Evolutionary conservation across 2,329 filamentous ascomycete species (phyloP), one percentile per base, ranked within the genome.

Genomic region (Raffaelea arxii): DNA sequence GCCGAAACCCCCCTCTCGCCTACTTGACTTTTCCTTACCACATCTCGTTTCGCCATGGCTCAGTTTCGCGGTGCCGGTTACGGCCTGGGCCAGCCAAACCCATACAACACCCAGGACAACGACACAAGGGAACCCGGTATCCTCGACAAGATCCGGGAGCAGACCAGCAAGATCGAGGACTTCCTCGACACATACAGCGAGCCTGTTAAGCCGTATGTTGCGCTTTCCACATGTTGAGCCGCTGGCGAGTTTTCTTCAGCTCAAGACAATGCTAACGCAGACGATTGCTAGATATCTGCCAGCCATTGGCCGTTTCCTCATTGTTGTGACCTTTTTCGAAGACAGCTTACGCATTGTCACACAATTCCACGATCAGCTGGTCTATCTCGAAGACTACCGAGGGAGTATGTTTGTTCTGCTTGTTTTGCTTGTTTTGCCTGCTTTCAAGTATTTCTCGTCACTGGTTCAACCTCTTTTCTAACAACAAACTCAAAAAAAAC

Each of bases 161-260:
- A 97, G 68, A 98, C 92, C 44, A 95, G 86, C 82, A 97, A 96
- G 77, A 91, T 98, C 55, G 92, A 98, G 71, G 92, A 98, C 64
- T 70, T 86, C 63, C 68, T 98, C 62, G 92, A 97, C 67, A 86
- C 79, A 24, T 56, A 89, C 60, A 84, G 88, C 59, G 91, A 95
- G 62, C 92, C 92, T 42, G 69, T 97, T 56, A 97, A 95, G 76
- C 92, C 92, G 85, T 98, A 78, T 65, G 86, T 80, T 24, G 19
- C 7, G 6, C 16, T 25, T 19, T 19, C 18, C 21, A 6, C 6
- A n/a, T 36, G 7, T 36, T 36, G 32, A n/a, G 7, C 32, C 19
- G 14, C 32, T 9, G 27, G 6, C 32, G 32, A 16, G 7, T 36
- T 12, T 9, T 6, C 32, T 36, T 6, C 32, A n/a, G n/a, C n/a